These are phyloP conservation scores for Camellia sinensis DNA, from an alignment of 148 eudicot species.

Conservation along the genomic window DNA sequence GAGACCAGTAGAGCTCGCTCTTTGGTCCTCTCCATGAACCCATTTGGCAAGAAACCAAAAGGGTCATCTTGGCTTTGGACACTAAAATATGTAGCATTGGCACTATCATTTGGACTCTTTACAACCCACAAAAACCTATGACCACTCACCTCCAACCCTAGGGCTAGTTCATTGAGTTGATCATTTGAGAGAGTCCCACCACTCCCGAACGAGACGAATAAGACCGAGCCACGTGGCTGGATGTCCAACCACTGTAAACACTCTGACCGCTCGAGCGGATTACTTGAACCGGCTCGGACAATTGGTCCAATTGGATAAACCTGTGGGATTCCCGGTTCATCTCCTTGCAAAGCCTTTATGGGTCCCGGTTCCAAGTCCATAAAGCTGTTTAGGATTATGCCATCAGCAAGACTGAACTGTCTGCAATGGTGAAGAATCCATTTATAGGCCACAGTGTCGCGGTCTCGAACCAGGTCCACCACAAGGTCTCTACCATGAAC, in stretches of 20 bases:
- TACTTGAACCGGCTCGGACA: conserved; percentile 11
- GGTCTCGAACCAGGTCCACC: conserved; percentile 16
- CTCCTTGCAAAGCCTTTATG: conserved; percentile 18
- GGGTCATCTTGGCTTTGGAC: conserved; percentile 18
- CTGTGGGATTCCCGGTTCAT: conserved; percentile 18
- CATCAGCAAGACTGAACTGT: not conserved
- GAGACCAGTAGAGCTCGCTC: conserved; percentile 26
- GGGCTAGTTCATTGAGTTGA: conserved; percentile 43
- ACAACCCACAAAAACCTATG: conserved; percentile 53
- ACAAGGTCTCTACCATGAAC: conserved; percentile 4
- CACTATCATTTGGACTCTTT: conserved; percentile 33
- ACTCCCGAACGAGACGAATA: conserved; percentile 56
- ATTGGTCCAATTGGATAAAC: conserved; percentile 45
- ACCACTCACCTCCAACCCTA: conserved; percentile 52
- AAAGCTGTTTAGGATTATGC: conserved; percentile 31
- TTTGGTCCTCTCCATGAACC: conserved; percentile 32
- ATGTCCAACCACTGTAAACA: conserved; percentile 44
- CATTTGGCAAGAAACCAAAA: conserved; percentile 29
- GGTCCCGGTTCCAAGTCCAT: conserved; percentile 31
- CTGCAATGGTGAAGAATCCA: not conserved
- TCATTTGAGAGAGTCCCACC: conserved; percentile 48
- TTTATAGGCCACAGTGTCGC: conserved; percentile 4
- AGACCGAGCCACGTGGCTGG: conserved; percentile 47
- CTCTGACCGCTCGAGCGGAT: not conserved
- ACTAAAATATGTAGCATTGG: conserved; percentile 21